Evolutionary conservation across 228 moss, liverwort and hornwort species (phyloP), one percentile per base, ranked within the genome.

Genomic region (Sphagnum fallax): DNA sequence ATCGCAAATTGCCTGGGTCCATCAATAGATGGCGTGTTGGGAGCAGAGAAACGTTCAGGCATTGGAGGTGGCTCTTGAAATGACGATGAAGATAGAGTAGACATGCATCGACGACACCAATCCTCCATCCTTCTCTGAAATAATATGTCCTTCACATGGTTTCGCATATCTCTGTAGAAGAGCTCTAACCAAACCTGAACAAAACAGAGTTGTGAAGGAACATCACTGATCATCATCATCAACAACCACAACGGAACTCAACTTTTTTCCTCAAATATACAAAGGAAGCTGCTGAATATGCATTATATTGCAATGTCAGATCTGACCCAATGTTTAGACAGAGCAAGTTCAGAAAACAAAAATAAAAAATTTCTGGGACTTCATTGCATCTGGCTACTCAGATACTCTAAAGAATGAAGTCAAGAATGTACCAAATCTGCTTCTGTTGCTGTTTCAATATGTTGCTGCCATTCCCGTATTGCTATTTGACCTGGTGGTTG

Each of bases 81-180:
- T 5, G 85, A 73, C 0, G 77, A 70, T 5, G 76, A 66, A 0
- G 82, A 67, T 49, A 83, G 72, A 9, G 77, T 74, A 6, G 86
- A 76, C 80, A 82, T 78, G 53, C 69, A 72, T 18, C 82, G 86
- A 51, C 78, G 82, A 60, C 78, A 86, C 86, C 86, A 86, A 14
- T 86, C 86, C 12, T 86, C 86, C 86, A 86, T 86, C 65, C 80
- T 86, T 50, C 86, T 78, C 71, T 86, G 86, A 52, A 86, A 82
- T 32, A 86, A 53, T 8, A 76, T 70, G 49, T 86, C 86, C 64
- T 86, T 86, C 69, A 86, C n/a, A 53, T 76, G 78, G 68, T 80
- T 86, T 11, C 86, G 86, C 86, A 86, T 83, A 48, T 78, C 65
- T 69, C 82, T 86, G 70, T 86, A 86, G 49, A 86, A 86, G 1